Evolutionary conservation across 2,329 filamentous ascomycete genomes (phyloP).

Genomic region (Colletotrichum chrysophilum): DNA sequence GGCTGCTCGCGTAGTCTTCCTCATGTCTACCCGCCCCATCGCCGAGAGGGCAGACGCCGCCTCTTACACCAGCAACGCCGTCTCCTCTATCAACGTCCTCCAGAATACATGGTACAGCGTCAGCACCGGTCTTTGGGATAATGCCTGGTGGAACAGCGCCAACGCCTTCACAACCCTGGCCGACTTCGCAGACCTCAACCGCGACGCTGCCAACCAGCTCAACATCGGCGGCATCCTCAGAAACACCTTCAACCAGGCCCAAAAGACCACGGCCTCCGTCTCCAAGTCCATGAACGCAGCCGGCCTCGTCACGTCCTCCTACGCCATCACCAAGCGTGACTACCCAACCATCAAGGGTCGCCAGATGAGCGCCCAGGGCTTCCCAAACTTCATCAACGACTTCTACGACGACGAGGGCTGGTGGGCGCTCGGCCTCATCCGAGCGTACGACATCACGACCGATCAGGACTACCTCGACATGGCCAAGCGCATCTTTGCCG

Average conservation of each 20-base stretch:
- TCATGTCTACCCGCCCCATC: conserved; percentile 21
- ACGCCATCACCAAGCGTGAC: conserved; percentile 33
- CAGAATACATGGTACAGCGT: conserved; percentile 65
- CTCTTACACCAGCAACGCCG: conserved; percentile 37
- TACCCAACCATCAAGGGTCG: conserved; percentile 33
- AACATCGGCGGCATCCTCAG: conserved; percentile 44
- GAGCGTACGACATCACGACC: conserved; percentile 59
- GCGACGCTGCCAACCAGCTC: conserved; percentile 37
- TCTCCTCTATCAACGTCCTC: conserved; percentile 45
- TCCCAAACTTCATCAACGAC: conserved; percentile 52
- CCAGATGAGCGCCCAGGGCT: conserved; percentile 26
- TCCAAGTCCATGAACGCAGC: conserved; percentile 39
- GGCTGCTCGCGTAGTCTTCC: conserved; percentile 20
- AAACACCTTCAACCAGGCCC: conserved; percentile 52
- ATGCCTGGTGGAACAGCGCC: conserved; percentile 76
- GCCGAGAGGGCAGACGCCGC: conserved; percentile 7
- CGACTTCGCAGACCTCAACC: conserved; percentile 51
- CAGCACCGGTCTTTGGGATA: conserved; percentile 66
- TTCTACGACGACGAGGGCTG: conserved; percentile 68
- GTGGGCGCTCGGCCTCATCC: conserved; percentile 67
- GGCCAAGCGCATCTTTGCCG: conserved; percentile 59
- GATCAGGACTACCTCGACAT: conserved; percentile 57
- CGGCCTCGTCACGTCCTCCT: conserved; percentile 43
- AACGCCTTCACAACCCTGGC: conserved; percentile 69
- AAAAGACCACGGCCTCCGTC: conserved; percentile 40